These are phyloP conservation scores for Aeschynomene evenia DNA, from an alignment of 306 rosid genomes.

Conservation along the genomic window DNA sequence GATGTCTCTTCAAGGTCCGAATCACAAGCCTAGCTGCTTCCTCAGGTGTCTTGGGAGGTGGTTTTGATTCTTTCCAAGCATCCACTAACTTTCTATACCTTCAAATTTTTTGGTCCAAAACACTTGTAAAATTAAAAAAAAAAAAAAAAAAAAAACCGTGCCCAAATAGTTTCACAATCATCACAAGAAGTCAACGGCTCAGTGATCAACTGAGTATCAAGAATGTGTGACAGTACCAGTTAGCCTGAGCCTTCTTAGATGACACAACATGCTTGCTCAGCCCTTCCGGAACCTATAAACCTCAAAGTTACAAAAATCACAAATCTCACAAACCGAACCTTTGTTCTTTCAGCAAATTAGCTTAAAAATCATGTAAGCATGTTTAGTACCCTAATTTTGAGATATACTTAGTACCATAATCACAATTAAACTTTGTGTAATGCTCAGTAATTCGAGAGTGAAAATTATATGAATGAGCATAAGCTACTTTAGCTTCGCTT, in stretches of 20 bases:
- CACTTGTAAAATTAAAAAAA: background rate
- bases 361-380: too few relatives aligned
- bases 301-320: too few relatives aligned
- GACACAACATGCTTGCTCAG: slow-evolving; percentile 73
- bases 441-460: too few relatives aligned
- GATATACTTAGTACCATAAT: too few relatives aligned
- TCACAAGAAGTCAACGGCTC: background rate
- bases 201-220: background rate
- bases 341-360: background rate
- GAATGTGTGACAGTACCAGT: slow-evolving; percentile 52
- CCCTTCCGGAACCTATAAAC: slow-evolving; percentile 76
- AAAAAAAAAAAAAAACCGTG: slow-evolving; percentile 8
- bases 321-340: too few relatives aligned
- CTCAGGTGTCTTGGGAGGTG: slow-evolving; percentile 78
- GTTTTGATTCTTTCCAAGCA: slow-evolving; percentile 72
- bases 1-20: slow-evolving; percentile 66
- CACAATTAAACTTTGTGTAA: too few relatives aligned
- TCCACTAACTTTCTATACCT: slow-evolving; percentile 86
- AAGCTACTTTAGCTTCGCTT: too few relatives aligned
- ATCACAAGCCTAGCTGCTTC: slow-evolving; percentile 75
- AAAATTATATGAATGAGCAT: too few relatives aligned
- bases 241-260: slow-evolving; percentile 88
- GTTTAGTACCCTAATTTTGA: too few relatives aligned
- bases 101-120: slow-evolving; percentile 22
- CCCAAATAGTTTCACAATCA: background rate